Conservation (phyloP, 345 rosid genomes). For the Ceriops decandra region DNA sequence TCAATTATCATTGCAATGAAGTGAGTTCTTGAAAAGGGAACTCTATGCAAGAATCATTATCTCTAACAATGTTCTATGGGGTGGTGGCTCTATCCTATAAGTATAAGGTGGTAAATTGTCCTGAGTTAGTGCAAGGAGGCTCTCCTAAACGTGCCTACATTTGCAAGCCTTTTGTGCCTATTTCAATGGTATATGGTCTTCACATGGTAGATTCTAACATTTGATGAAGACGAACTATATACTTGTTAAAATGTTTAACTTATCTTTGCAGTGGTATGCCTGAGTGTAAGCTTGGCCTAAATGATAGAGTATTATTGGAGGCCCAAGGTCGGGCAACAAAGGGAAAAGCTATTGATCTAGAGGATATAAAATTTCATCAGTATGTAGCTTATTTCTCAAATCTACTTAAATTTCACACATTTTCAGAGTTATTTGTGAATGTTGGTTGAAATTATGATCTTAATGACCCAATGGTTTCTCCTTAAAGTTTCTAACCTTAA, state of each 20-base stretch:
- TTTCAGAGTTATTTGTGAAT: not conserved
- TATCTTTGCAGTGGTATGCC: slow-evolving; percentile 79
- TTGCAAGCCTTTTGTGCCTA: no score
- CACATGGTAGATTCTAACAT: not conserved
- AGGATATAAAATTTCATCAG: slow-evolving; percentile 98
- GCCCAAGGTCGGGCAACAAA: slow-evolving; percentile 93
- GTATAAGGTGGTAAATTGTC: no score
- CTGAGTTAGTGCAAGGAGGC: no score
- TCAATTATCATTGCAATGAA: not conserved
- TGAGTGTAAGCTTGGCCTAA: slow-evolving; percentile 94
- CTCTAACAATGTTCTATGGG: not conserved
- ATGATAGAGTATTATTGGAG: slow-evolving; percentile 90
- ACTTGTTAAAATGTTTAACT: not conserved
- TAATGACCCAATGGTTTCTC: slow-evolving; percentile 2
- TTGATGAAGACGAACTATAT: not conserved
- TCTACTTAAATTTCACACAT: slow-evolving; percentile 18
- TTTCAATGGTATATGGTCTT: not conserved
- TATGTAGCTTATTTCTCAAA: slow-evolving; percentile 29
- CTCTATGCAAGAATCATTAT: not conserved
- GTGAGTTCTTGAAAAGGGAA: not conserved
- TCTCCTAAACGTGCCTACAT: no score
- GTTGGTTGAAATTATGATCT: not conserved
- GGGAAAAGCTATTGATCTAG: slow-evolving; percentile 95
- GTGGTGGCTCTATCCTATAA: not conserved
- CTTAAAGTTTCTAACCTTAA: no score